Evolutionary conservation across 1,284 basidiomycete species (phyloP).

Genomic region (Polyporus tsugae): DNA sequence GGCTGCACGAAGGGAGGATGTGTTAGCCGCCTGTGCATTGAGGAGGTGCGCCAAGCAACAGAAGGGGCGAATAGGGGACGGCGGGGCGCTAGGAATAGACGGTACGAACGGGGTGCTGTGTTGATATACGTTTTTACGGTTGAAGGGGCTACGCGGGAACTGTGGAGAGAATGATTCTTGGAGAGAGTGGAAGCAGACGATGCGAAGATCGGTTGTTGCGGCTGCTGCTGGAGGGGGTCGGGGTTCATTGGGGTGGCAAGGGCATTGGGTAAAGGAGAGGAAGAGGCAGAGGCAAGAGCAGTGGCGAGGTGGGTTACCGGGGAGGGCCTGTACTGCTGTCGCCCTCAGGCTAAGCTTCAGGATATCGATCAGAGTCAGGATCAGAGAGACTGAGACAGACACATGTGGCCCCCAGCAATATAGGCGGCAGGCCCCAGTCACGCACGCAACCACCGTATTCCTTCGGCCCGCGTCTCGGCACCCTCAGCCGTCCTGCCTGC

Average conservation of each 20-base stretch:
- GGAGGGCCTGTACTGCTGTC: conserved; percentile 28
- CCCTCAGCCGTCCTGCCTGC: conserved; percentile 1
- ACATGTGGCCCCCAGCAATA: neutral
- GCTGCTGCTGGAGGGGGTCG: conserved; percentile 27
- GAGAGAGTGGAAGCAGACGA: conserved; percentile 53
- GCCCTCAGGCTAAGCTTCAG: conserved; percentile 17
- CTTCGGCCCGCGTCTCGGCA: conserved; percentile 10
- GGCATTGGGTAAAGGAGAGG: conserved; percentile 25
- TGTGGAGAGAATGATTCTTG: conserved; percentile 51
- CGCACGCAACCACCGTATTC: neutral
- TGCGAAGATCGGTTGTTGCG: conserved; percentile 38
- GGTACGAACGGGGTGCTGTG: conserved; percentile 72
- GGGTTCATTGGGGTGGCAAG: conserved; percentile 31
- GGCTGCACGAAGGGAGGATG: conserved; percentile 50
- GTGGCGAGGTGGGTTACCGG: conserved; percentile 20
- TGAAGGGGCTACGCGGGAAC: conserved; percentile 49
- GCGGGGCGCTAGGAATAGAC: conserved; percentile 5
- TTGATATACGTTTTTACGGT: conserved; percentile 59
- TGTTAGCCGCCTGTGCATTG: conserved; percentile 22
- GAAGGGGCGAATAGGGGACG: neutral
- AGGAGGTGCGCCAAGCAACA: neutral
- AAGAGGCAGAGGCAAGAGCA: conserved; percentile 16
- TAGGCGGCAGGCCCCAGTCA: no score
- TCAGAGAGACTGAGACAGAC: neutral
- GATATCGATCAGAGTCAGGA: conserved; percentile 1